A percentile compares a stretch with the other conserved stretches of the same genome.
Conservation (phyloP, 441 rosid species). For the Viola pubescens region DNA sequence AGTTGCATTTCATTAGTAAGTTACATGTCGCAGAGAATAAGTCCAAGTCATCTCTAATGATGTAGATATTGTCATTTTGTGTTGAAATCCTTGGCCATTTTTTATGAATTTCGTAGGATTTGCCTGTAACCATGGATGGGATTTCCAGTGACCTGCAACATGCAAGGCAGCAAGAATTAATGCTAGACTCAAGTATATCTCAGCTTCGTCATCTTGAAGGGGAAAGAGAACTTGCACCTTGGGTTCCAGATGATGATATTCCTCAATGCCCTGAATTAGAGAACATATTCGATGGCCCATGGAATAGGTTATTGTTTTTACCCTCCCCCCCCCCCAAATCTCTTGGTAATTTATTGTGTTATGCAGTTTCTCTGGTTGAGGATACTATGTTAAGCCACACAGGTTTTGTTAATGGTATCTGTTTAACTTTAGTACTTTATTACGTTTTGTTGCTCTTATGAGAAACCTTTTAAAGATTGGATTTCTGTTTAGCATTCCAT, state of each 20-base stretch:
- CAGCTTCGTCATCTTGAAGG: conserved; percentile 42
- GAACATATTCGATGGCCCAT: conserved; percentile 51
- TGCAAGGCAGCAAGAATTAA: conserved; percentile 57
- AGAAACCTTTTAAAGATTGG: too few relatives aligned
- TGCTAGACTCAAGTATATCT: conserved; percentile 78
- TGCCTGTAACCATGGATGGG: conserved; percentile 59
- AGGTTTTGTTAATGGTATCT: too few relatives aligned
- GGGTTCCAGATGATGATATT: conserved; percentile 78
- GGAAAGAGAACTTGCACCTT: conserved; percentile 70
- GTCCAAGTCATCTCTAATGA: not conserved
- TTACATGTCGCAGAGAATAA: not conserved
- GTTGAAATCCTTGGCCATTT: conserved; percentile 9
- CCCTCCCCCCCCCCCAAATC: not conserved
- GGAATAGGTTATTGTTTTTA: conserved; percentile 52
- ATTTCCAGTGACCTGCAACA: conserved; percentile 40
- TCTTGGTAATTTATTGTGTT: conserved; percentile 11
- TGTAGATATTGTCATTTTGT: not conserved
- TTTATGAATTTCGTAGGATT: conserved; percentile 43
- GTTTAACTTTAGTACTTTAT: too few relatives aligned
- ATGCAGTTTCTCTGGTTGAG: conserved; percentile 5
- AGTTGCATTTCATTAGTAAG: not conserved
- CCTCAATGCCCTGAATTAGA: conserved; percentile 63
- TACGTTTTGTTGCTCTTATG: too few relatives aligned
- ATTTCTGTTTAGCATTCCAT: too few relatives aligned
- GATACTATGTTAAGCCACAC: too few relatives aligned